phyloP scores from a whole-genome alignment of 352 stramenopile species.

The Thalassiosira exigua region DNA sequence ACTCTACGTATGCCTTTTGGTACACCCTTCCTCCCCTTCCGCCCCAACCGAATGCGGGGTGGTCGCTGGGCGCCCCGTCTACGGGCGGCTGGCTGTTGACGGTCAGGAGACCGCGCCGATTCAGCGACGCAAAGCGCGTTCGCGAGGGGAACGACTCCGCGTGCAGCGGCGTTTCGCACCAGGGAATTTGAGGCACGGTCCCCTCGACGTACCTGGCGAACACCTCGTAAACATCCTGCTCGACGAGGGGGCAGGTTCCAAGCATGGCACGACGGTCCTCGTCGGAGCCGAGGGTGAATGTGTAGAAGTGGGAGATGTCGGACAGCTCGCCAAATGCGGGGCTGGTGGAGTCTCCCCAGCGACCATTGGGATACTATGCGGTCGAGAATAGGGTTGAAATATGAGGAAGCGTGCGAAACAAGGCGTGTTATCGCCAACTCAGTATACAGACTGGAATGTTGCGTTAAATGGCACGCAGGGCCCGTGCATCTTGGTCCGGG shows the following conservation, averaged over 20 bases:
- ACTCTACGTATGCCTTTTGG: constrained; percentile 99
- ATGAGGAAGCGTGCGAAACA: too few relatives aligned
- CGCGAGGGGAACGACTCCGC: constrained; percentile 89
- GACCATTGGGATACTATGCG: constrained; percentile 89
- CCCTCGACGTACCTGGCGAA: constrained; percentile 97
- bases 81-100: constrained; percentile 92
- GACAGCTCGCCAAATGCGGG: constrained; percentile 96
- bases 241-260: constrained; percentile 88
- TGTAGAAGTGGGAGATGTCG: constrained; percentile 93
- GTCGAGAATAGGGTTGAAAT: background rate
- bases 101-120: constrained; percentile 90
- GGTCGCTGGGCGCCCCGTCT: constrained; percentile 91
- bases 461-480: too few relatives aligned
- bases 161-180: constrained; percentile 96
- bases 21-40: constrained; percentile 94
- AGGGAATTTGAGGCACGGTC: constrained; percentile 94
- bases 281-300: constrained; percentile 83
- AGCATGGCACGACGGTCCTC: constrained; percentile 93
- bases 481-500: too few relatives aligned
- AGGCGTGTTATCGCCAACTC: too few relatives aligned
- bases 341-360: constrained; percentile 94
- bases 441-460: too few relatives aligned
- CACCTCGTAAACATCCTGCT: constrained; percentile 93
- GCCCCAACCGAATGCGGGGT: constrained; percentile 97
- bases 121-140: constrained; percentile 75